Evolutionary conservation across 2,329 filamentous ascomycete species (phyloP).

Genomic region (Drechslerella coelobrocha): DNA sequence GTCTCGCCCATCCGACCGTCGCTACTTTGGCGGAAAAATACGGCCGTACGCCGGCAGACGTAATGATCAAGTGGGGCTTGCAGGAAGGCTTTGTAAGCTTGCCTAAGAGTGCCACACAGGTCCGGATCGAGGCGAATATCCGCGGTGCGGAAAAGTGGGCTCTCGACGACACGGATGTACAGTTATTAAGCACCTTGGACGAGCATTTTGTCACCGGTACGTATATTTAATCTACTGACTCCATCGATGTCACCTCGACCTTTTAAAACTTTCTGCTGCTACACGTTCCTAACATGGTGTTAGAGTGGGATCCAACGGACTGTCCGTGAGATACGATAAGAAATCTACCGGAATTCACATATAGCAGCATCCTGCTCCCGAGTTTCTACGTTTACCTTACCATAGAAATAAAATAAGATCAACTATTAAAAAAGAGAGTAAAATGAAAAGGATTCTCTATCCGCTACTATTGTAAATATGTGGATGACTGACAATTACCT

Average conservation of each 20-base stretch:
- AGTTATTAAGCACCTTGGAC: conserved; percentile 69
- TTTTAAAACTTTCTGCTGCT: too few relatives aligned
- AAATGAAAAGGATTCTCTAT: too few relatives aligned
- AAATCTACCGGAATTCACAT: background rate
- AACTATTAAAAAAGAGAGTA: background rate
- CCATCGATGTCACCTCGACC: too few relatives aligned
- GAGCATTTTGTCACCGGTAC: conserved; percentile 76
- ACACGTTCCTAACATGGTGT: conserved; percentile 8
- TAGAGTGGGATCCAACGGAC: conserved; percentile 63
- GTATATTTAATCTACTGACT: too few relatives aligned
- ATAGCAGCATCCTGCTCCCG: background rate
- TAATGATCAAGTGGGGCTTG: conserved; percentile 78
- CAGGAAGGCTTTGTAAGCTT: conserved; percentile 76
- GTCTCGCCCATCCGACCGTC: conserved; percentile 73
- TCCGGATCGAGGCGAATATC: conserved; percentile 71
- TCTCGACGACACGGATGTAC: conserved; percentile 70
- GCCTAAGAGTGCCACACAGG: conserved; percentile 72
- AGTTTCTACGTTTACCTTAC: too few relatives aligned
- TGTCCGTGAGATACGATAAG: conserved; percentile 53
- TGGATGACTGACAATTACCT: too few relatives aligned
- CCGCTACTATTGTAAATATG: too few relatives aligned
- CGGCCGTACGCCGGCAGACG: conserved; percentile 72
- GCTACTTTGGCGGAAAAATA: conserved; percentile 71
- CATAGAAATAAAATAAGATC: too few relatives aligned
- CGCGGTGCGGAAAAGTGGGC: conserved; percentile 66